These are phyloP conservation scores for Cutaneotrichosporon cutaneum DNA, from an alignment of 1,284 basidiomycete species.

Conservation along the genomic window DNA sequence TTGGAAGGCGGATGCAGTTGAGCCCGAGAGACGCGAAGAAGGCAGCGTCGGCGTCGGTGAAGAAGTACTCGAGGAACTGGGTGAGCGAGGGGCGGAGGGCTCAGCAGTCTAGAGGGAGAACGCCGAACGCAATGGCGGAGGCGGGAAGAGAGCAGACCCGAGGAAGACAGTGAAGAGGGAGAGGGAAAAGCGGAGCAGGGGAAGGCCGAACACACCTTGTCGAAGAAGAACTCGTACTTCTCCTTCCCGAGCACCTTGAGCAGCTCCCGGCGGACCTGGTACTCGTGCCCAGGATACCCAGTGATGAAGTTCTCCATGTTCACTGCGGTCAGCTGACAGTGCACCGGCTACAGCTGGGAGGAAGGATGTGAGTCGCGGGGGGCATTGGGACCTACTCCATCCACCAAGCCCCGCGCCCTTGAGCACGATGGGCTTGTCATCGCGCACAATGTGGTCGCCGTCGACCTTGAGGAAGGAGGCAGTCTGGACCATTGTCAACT, in stretches of 20 bases:
- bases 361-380: too few species aligned
- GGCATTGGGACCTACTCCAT: constrained; percentile 46
- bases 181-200: too few species aligned
- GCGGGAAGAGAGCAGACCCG: too few species aligned
- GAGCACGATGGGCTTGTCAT: constrained; percentile 38
- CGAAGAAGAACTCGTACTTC: constrained; percentile 73
- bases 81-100: constrained; percentile 1
- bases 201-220: constrained; percentile 64
- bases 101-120: too few species aligned
- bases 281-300: constrained; percentile 45
- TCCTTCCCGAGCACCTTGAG: constrained; percentile 63
- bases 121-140: too few species aligned
- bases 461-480: constrained; percentile 12
- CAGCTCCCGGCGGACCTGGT: constrained; percentile 67
- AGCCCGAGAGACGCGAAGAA: constrained; percentile 66
- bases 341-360: too few species aligned
- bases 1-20: constrained; percentile 61
- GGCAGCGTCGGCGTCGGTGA: constrained; percentile 63
- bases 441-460: constrained; percentile 28
- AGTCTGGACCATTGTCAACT: not conserved
- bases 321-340: constrained; percentile 29
- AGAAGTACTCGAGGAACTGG: constrained; percentile 68
- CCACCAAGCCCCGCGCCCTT: constrained; percentile 49
- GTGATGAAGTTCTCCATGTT: constrained; percentile 53
- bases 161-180: too few species aligned